Conservation (phyloP, 2,329 filamentous ascomycete genomes). For the Trichoderma polysporum region DNA sequence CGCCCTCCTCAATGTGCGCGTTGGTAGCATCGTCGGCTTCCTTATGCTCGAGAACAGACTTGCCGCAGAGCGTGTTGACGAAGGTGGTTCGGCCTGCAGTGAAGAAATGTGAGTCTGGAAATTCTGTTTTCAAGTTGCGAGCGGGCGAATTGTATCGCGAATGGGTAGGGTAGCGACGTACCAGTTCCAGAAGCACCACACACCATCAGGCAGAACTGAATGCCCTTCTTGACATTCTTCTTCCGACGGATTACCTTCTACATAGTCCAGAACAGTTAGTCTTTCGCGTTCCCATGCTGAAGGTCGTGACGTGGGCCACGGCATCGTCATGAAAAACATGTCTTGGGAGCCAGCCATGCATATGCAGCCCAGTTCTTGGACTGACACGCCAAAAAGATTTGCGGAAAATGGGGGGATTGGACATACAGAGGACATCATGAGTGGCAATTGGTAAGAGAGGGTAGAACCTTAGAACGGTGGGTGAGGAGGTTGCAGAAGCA, state of each 20-base stretch:
- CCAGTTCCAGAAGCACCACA: constrained; percentile 98
- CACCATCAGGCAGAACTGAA: constrained; percentile 99
- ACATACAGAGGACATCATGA: constrained; percentile 30
- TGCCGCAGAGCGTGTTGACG: constrained; percentile 98
- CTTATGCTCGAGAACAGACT: constrained; percentile 86
- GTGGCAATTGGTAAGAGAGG: neutral
- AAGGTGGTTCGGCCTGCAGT: constrained; percentile 87
- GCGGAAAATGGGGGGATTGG: neutral
- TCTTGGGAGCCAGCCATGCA: neutral
- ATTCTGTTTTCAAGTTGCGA: neutral
- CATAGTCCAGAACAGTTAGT: neutral
- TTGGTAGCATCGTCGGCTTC: constrained; percentile 86
- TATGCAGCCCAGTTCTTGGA: neutral
- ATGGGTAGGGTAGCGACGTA: constrained; percentile 48
- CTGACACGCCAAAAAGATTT: neutral
- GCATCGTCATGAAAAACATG: neutral
- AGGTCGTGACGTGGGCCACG: neutral
- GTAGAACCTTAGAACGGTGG: constrained; percentile 12
- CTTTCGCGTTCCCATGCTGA: neutral
- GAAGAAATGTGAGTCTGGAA: constrained; percentile 25
- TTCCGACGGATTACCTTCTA: constrained; percentile 97
- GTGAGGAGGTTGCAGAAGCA: neutral
- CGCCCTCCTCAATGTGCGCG: constrained; percentile 91
- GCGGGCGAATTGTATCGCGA: neutral
- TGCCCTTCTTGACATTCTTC: constrained; percentile 99